Evolutionary conservation across 768 basidiomycete species (phyloP).

Genomic region (Pulveroboletus sp.): DNA sequence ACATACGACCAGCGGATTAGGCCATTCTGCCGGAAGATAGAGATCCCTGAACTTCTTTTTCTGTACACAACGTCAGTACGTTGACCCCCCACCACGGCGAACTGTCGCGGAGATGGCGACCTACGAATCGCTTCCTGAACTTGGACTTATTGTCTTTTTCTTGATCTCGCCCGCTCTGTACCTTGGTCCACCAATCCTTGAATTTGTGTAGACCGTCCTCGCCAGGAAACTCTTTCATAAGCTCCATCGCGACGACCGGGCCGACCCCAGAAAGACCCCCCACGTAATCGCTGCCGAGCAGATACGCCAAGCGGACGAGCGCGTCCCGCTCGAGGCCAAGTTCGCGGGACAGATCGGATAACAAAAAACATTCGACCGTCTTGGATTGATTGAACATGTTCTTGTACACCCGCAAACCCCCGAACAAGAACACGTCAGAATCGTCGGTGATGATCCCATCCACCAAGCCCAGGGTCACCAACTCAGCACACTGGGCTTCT

Average conservation of each 20-base stretch:
- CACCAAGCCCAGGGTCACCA: constrained; percentile 79
- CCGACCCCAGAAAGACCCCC: constrained; percentile 90
- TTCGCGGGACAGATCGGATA: constrained; percentile 80
- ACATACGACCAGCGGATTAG: constrained; percentile 84
- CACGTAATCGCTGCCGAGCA: constrained; percentile 95
- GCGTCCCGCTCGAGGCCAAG: constrained; percentile 83
- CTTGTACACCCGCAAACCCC: constrained; percentile 92
- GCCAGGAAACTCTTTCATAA: constrained; percentile 90
- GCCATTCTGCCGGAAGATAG: constrained; percentile 82
- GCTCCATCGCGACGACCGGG: constrained; percentile 94
- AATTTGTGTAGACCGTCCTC: constrained; percentile 80
- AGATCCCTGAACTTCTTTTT: constrained; percentile 88
- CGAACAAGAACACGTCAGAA: constrained; percentile 98
- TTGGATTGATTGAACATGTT: constrained; percentile 99
- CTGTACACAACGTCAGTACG: constrained; percentile 39
- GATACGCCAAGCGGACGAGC: constrained; percentile 84
- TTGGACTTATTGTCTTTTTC: constrained; percentile 66
- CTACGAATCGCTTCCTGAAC: constrained; percentile 82
- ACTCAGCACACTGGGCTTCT: constrained; percentile 95
- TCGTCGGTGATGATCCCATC: constrained; percentile 99
- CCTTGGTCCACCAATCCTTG: constrained; percentile 90
- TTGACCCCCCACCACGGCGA: not conserved
- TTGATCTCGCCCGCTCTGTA: constrained; percentile 85
- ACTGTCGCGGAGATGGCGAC: constrained; percentile 31
- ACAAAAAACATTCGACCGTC: constrained; percentile 94